Base-by-base conservation (phyloP, 257 asterid species). In the Thymus quinquecostatus region DNA sequence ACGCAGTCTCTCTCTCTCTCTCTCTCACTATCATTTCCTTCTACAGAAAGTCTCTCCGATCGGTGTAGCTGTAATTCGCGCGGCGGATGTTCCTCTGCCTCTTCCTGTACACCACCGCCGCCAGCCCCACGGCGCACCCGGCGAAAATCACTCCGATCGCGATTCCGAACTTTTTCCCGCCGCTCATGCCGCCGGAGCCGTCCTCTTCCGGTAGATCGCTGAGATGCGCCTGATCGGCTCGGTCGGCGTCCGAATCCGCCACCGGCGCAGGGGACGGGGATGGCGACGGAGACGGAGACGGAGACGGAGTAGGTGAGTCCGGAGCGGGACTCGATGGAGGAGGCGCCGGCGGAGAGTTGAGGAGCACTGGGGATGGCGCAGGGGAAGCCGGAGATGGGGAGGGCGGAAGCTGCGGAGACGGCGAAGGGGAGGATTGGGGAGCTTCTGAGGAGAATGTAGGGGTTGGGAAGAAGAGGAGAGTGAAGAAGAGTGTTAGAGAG, bases 31-130 rank as follows among this genome's bases (percentile, higher is more conserved):
- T 21, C 21, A 21, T 21, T 21, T 21, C 7, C 2, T 5, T 70
- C 78, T 84, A 91, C 77, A 83, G 86, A 56, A 82, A 54, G 32
- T 82, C 95, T 51, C 85, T 70, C 79, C 86, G 74, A 60, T 87
- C 82, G 55, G 82, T 78, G 71, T 63, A 66, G 30, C 92, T 86
- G 56, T 79, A 85, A 75, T 81, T 83, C 45, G 92, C 38, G 13
- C 98, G 95, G 30, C 81, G 90, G 77, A 90, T 77, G 73, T 90
- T 92, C 78, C 79, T 83, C 84, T 82, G 89, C 38, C 97, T 82
- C 82, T 84, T 90, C 81, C 77, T 90, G 80, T 86, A 88, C 55
- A 92, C 86, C 76, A 84, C 4, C 2, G 80, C 83, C 32, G 87
- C 96, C 0, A 82, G 5, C 0, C 82, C 92, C 1, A 83, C 89